Evolutionary conservation across 495 filamentous ascomycete species (phyloP).

Genomic region (Lepidopterella palustris): DNA sequence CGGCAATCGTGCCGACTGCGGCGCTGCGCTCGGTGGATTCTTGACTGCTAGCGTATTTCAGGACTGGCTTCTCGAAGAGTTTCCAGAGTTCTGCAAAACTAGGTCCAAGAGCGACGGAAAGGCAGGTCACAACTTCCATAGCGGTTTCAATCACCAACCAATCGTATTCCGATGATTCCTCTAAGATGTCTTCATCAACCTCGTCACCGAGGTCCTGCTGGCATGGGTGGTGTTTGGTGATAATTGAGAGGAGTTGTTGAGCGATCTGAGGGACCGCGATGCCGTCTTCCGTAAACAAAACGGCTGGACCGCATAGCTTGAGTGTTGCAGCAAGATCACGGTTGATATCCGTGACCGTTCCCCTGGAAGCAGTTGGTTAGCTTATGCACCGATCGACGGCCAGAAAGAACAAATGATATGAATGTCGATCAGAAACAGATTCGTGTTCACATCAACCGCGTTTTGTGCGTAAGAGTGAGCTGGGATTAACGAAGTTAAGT

Average conservation of each 20-base stretch:
- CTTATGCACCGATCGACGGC: slow-evolving; percentile 7
- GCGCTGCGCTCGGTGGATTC: slow-evolving; percentile 82
- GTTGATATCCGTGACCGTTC: slow-evolving; percentile 90
- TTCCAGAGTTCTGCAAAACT: slow-evolving; percentile 86
- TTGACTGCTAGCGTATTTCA: slow-evolving; percentile 78
- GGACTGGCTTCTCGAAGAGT: slow-evolving; percentile 80
- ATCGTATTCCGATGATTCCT: slow-evolving; percentile 91
- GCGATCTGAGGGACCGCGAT: slow-evolving; percentile 57
- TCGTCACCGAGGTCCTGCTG: slow-evolving; percentile 67
- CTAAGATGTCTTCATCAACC: slow-evolving; percentile 61
- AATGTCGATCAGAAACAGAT: slow-evolving; percentile 48
- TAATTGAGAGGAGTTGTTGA: slow-evolving; percentile 59
- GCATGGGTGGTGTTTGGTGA: slow-evolving; percentile 85
- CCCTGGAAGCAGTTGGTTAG: slow-evolving; percentile 45
- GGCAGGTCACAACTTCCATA: slow-evolving; percentile 76
- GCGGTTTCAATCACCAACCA: slow-evolving; percentile 95
- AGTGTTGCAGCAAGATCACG: slow-evolving; percentile 88
- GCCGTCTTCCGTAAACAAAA: slow-evolving; percentile 60
- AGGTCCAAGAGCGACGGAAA: slow-evolving; percentile 73
- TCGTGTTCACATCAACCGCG: slow-evolving; percentile 89
- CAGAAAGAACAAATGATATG: slow-evolving; percentile 15
- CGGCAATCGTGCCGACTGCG: slow-evolving; percentile 84
- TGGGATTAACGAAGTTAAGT: slow-evolving; percentile 89
- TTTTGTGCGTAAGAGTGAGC: slow-evolving; percentile 92
- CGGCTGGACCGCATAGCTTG: slow-evolving; percentile 82